These are phyloP conservation scores for Friedmanniomyces endolithicus DNA, from an alignment of 495 filamentous ascomycete species.

Conservation along the genomic window DNA sequence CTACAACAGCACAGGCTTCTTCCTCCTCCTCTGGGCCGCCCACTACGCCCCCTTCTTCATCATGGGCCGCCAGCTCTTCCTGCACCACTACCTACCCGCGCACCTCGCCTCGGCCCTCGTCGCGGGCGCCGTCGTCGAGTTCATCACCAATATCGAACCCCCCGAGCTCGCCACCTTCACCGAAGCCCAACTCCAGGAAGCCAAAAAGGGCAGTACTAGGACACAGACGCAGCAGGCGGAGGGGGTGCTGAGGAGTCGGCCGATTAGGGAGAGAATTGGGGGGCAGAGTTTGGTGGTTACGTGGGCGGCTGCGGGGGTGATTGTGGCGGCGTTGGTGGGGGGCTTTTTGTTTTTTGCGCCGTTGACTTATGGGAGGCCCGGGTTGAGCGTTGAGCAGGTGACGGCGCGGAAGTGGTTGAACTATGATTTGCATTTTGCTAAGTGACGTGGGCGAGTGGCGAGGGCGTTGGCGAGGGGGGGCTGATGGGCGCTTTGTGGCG, in stretches of 20 bases:
- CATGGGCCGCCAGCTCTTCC: constrained; percentile 64
- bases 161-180: constrained; percentile 34
- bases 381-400: constrained; percentile 71
- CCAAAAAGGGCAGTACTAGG: constrained; percentile 23
- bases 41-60: constrained; percentile 66
- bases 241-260: constrained; percentile 27
- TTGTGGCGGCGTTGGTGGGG: constrained; percentile 55
- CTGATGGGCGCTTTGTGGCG: neutral
- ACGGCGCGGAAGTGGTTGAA: constrained; percentile 83
- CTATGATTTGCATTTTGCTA: constrained; percentile 97
- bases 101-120: constrained; percentile 89
- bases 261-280: constrained; percentile 67
- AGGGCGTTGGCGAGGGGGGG: neutral
- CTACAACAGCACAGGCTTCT: constrained; percentile 97
- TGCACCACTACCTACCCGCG: constrained; percentile 71
- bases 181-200: constrained; percentile 44
- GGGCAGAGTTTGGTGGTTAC: constrained; percentile 61
- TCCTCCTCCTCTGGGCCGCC: constrained; percentile 79
- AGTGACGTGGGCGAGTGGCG: constrained; percentile 41
- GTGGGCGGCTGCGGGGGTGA: constrained; percentile 64
- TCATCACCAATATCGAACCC: constrained; percentile 85
- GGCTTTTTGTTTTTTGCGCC: constrained; percentile 90
- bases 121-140: constrained; percentile 90
- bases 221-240: constrained; percentile 2
- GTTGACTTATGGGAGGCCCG: constrained; percentile 87